phyloP scores from a whole-genome alignment of 2,329 filamentous ascomycete genomes.

The Xylariaceae sp. region DNA sequence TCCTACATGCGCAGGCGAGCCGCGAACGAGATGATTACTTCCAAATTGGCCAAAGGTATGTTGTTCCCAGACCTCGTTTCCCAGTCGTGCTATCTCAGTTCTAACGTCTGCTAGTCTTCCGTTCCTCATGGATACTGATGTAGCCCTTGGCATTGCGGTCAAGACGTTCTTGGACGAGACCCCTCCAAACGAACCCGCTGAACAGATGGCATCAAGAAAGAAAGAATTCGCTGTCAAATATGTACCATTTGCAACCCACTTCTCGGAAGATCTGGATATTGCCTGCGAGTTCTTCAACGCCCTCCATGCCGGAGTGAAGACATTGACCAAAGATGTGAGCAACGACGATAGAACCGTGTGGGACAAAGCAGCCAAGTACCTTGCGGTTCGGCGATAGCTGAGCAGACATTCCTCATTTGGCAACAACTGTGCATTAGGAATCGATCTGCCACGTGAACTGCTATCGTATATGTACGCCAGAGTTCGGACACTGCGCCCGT shows the following conservation, averaged over 20 bases:
- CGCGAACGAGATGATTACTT: slow-evolving; percentile 65
- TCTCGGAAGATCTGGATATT: slow-evolving; percentile 59
- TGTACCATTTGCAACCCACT: slow-evolving; percentile 58
- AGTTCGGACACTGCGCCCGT: no score
- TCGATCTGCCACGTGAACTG: no score
- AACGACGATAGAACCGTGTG: slow-evolving; percentile 49
- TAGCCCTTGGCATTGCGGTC: slow-evolving; percentile 74
- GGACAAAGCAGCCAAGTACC: slow-evolving; percentile 54
- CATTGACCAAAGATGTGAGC: slow-evolving; percentile 46
- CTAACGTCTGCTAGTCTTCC: slow-evolving; percentile 51
- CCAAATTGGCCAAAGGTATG: slow-evolving; percentile 69
- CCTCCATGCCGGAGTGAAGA: slow-evolving; percentile 56
- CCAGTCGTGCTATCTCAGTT: slow-evolving; percentile 4
- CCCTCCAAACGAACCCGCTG: slow-evolving; percentile 53
- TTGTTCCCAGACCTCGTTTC: background rate
- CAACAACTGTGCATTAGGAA: no score
- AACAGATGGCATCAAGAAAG: slow-evolving; percentile 44
- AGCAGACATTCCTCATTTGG: no score
- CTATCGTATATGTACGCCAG: no score
- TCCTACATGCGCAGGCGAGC: slow-evolving; percentile 76
- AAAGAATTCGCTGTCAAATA: slow-evolving; percentile 50
- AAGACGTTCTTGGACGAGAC: slow-evolving; percentile 78
- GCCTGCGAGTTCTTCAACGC: slow-evolving; percentile 58
- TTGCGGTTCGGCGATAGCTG: slow-evolving; percentile 36
- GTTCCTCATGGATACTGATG: slow-evolving; percentile 68